Percentiles rank a stretch among this genome's conserved stretches.
phyloP scores from a whole-genome alignment of 495 filamentous ascomycete genomes.

The Penicillium canescens region DNA sequence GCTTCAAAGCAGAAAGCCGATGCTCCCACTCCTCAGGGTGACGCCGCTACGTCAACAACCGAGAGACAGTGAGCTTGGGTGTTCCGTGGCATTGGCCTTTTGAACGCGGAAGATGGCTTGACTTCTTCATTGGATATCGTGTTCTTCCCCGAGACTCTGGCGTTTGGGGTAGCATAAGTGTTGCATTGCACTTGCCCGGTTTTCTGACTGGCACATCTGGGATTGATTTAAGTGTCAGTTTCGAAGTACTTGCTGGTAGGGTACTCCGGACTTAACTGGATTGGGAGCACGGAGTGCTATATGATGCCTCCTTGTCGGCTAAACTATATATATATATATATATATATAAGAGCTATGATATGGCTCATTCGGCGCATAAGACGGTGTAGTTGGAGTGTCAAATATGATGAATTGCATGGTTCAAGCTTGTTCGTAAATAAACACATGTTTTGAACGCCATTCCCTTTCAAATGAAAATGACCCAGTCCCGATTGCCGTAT shows the following conservation, averaged over 20 bases:
- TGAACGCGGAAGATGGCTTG: not conserved
- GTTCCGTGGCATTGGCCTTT: not conserved
- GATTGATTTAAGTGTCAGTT: not conserved
- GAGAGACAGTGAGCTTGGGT: not conserved
- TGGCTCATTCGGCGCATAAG: too few relatives aligned
- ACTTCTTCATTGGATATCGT: not conserved
- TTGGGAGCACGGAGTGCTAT: too few relatives aligned
- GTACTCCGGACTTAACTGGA: not conserved
- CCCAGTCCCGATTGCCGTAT: conserved; percentile 11
- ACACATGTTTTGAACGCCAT: conserved; percentile 19
- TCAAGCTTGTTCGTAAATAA: conserved; percentile 5
- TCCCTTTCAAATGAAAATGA: conserved; percentile 6
- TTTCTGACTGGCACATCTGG: not conserved
- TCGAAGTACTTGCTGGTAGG: not conserved
- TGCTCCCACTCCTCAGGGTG: not conserved
- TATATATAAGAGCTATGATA: too few relatives aligned
- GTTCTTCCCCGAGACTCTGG: not conserved
- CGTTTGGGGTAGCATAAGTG: not conserved
- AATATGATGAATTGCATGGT: not conserved
- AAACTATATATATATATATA: too few relatives aligned
- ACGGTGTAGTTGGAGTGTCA: too few relatives aligned
- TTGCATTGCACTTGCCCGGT: not conserved
- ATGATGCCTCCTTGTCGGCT: too few relatives aligned
- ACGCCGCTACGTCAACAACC: not conserved
- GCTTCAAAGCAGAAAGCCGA: conserved; percentile 1